Conservation (phyloP, 805 yeast genomes). For the Clavispora phyllophila region DNA sequence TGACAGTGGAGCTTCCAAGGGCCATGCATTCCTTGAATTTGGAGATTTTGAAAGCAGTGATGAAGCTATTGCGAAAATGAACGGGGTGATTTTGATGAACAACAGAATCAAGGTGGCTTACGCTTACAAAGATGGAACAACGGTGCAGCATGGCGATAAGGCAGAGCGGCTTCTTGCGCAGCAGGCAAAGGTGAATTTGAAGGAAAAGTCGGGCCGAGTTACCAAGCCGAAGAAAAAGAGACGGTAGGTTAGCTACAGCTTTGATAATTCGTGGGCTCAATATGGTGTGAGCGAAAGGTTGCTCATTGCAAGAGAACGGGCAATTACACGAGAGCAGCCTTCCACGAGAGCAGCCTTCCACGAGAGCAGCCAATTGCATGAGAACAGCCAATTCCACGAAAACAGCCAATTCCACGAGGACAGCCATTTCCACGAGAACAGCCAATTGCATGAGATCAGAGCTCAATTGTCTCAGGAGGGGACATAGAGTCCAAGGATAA, state of each 20-base stretch:
- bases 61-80: conserved; percentile 61
- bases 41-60: conserved; percentile 67
- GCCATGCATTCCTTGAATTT: conserved; percentile 64
- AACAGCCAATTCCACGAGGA: too few species aligned
- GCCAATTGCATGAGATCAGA: too few species aligned
- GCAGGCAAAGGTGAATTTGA: conserved; percentile 46
- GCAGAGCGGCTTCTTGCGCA: conserved; percentile 69
- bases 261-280: too few species aligned
- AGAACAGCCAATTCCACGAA: too few species aligned
- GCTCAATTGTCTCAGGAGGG: too few species aligned
- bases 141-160: conserved; percentile 65
- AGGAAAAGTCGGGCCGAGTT: neutral
- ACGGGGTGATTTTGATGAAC: conserved; percentile 67
- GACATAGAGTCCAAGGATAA: too few species aligned
- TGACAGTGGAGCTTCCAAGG: conserved; percentile 46
- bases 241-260: neutral
- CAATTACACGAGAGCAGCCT: too few species aligned
- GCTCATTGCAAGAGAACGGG: too few species aligned
- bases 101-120: conserved; percentile 56
- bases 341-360: too few species aligned
- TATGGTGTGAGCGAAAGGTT: too few species aligned
- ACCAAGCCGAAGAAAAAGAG: conserved; percentile 1
- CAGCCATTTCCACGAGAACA: too few species aligned
- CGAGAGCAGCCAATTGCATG: too few species aligned
- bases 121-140: conserved; percentile 61